Evolutionary conservation across 2,329 filamentous ascomycete species (phyloP), one percentile per base, ranked within the genome.

Genomic region (Nakataea oryzae): DNA sequence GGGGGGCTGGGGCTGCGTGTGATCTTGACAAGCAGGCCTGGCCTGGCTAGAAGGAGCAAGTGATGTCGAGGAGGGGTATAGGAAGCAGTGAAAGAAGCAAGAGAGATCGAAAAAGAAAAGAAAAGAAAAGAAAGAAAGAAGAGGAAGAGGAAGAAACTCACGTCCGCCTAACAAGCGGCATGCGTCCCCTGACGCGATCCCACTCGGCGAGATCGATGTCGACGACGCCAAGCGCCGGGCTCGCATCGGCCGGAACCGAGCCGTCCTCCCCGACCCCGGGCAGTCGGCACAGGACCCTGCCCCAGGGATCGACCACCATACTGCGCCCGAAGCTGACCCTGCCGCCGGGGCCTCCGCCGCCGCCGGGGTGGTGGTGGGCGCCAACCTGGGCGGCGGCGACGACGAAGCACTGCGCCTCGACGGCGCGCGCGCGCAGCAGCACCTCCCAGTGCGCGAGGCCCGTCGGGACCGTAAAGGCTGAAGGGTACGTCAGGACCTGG

Each of bases 381-480:
- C 92, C 93, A 27, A 84, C 83, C 74, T 97, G 93, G 54, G 92
- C 93, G 0, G 93, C 87, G 12, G 93, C 93, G 64, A 97, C 78
- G 2, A 97, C 87, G 78, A 90, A 97, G 62, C 86, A 86, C 75
- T 97, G 90, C 24, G 88, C 91, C 78, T 97, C 93, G 64, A 97
- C 91, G 12, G 93, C 93, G 58, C 93, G 80, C 3, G 91, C 86
- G 30, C 90, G 80, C 17, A 97, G 78, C 7, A 97, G 76, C 2
- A 85, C 79, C 69, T 91, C 86, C 93, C 93, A 97, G 75, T 97
- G 93, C 1, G 90, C 90, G 62, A 79, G 81, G 0, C 93, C 93
- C 0, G 93, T 97, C 1, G 88, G 86, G 0, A 96, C 82, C 0
- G 93, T 96, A 71, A 97, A 97, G 4, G 93, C 93, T 7, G 90